Evolutionary conservation across 179 eudicot genomes (phyloP), one percentile per base, ranked within the genome.

Genomic region (Nepenthes alata): DNA sequence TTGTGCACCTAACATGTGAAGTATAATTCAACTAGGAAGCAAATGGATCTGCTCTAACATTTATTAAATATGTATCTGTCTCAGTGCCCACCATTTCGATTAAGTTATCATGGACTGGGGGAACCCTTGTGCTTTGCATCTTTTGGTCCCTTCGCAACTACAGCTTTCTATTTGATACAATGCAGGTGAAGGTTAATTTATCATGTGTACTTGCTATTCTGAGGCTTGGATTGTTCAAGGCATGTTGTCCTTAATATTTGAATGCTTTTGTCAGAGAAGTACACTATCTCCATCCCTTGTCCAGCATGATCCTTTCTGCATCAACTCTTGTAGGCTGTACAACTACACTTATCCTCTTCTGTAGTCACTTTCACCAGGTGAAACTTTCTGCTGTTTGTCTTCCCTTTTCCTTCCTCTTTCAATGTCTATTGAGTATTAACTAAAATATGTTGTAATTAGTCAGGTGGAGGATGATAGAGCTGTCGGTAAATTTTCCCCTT

Each of bases 291-390:
- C 76, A 77, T 63, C 72, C 87, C 47, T 60, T 83, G 13, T 74
- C 83, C 13, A 72, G 78, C 64, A 77, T 86, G 12, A 69, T 83
- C 60, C 69, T 89, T 44, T 77, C 86, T 51, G 83, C 87, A 37
- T 91, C 96, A 53, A 4, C 83, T 62, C 89, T 91, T 70, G 85
- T 88, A 67, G 98, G 98, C 69, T 65, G 77, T 68, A 91, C 96
- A 38, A 89, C 98, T 63, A 57, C 95, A 39, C 81, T 91, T 47
- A 85, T 90, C 69, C 84, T 91, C 57, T 91, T 91, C 59, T 91
- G 98, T 61, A 91, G 98, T 75, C 98, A 91, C 69, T 91, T 91
- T 78, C 98, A 91, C 62, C 98, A 91, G 98, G 96, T 86, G 38
- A 54, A 62, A 51, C 5, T 53, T 67, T 63, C 61, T 72, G 11